A percentile compares a stretch with the other conserved stretches of the same genome.
Conservation (phyloP, 306 rosid species). For the Dalbergia cochinchinensis region DNA sequence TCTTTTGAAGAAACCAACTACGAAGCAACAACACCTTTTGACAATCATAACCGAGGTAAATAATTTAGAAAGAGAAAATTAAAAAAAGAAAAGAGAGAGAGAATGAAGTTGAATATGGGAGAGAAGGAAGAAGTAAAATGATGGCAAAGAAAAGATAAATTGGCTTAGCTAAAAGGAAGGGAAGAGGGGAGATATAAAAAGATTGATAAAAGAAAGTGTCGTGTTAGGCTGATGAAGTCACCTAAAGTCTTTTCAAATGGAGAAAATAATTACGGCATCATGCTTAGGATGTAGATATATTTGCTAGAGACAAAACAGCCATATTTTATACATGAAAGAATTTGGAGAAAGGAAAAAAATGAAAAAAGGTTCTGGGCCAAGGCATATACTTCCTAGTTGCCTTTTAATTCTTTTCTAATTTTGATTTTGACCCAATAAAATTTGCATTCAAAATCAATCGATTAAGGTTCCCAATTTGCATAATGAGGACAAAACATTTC, state of each 20-base stretch:
- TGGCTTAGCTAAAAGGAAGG: slow-evolving; percentile 40
- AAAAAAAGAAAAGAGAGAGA: neutral
- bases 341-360: neutral
- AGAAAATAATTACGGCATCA: slow-evolving; percentile 60
- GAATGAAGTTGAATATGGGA: slow-evolving; percentile 47
- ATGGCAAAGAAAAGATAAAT: slow-evolving; percentile 43
- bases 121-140: slow-evolving; percentile 52
- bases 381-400: slow-evolving; percentile 14
- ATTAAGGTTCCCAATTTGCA: slow-evolving; percentile 40
- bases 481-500: slow-evolving; percentile 49
- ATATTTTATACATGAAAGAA: slow-evolving; percentile 16
- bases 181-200: slow-evolving; percentile 32
- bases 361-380: neutral
- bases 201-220: slow-evolving; percentile 36
- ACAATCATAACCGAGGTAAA: slow-evolving; percentile 61
- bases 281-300: slow-evolving; percentile 47
- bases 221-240: slow-evolving; percentile 56
- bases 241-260: slow-evolving; percentile 55
- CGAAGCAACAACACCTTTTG: slow-evolving; percentile 74
- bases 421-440: slow-evolving; percentile 33
- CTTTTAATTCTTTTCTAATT: neutral
- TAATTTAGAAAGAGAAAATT: slow-evolving; percentile 41
- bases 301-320: slow-evolving; percentile 39
- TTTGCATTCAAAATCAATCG: slow-evolving; percentile 43
- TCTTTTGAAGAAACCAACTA: slow-evolving; percentile 71